These are phyloP conservation scores for Leccinum aurantiacum DNA, from an alignment of 768 basidiomycete genomes.

Conservation along the genomic window DNA sequence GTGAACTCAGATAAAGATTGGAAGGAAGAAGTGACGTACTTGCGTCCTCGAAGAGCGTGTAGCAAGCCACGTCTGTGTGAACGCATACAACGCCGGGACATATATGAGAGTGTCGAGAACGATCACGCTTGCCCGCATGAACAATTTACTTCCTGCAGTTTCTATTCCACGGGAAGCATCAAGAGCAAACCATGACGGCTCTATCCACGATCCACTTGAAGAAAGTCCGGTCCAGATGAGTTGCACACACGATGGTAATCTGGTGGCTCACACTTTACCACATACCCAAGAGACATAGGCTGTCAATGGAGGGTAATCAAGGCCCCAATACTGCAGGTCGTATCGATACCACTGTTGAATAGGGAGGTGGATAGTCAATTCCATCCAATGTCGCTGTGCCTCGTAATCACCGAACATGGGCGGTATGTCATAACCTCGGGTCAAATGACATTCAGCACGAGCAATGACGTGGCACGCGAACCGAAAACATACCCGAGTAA, in stretches of 20 bases:
- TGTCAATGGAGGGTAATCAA: slow-evolving; percentile 94
- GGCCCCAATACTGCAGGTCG: slow-evolving; percentile 88
- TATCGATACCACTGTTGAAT: slow-evolving; percentile 81
- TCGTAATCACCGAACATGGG: slow-evolving; percentile 93
- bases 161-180: slow-evolving; percentile 73
- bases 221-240: slow-evolving; percentile 4
- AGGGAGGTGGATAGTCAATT: slow-evolving; percentile 78
- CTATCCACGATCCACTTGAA: slow-evolving; percentile 47
- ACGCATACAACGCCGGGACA: slow-evolving; percentile 69
- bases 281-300: slow-evolving; percentile 88
- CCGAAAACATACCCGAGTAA: slow-evolving; percentile 68
- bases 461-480: background rate
- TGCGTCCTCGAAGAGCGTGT: slow-evolving; percentile 75
- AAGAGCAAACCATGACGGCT: slow-evolving; percentile 69
- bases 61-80: slow-evolving; percentile 63
- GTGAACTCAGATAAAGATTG: background rate
- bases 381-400: slow-evolving; percentile 96
- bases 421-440: slow-evolving; percentile 61
- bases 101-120: slow-evolving; percentile 69
- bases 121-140: slow-evolving; percentile 80
- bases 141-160: slow-evolving; percentile 61
- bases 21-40: slow-evolving; percentile 40
- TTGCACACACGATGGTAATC: slow-evolving; percentile 10
- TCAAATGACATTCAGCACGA: background rate
- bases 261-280: slow-evolving; percentile 61